A percentile compares a stretch with the other conserved stretches of the same genome.
Conservation (phyloP, 108 stramenopile genomes). For the Nitzschia palea region DNA sequence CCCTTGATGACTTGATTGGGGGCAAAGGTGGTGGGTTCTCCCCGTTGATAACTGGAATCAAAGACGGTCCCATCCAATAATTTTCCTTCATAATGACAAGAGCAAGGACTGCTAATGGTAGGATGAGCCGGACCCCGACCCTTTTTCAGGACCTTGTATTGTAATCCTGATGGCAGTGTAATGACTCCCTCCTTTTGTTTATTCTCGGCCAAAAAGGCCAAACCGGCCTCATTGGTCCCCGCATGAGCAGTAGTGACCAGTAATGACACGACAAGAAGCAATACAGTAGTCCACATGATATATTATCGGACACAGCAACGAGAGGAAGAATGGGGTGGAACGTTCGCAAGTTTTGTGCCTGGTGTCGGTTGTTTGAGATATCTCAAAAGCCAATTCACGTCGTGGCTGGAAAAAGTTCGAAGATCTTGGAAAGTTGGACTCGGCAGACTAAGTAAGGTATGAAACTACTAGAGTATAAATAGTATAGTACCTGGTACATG, state of each 20-base stretch:
- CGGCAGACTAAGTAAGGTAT: no score
- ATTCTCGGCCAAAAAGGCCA: conserved; percentile 76
- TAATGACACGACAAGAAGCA: background rate
- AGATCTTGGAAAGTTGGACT: no score
- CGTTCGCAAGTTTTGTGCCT: no score
- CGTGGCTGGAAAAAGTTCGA: no score
- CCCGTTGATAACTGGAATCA: conserved; percentile 85
- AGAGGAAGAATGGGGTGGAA: no score
- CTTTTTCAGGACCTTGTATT: conserved; percentile 81
- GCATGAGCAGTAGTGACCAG: conserved; percentile 16
- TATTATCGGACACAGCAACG: no score
- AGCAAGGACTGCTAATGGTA: conserved; percentile 60
- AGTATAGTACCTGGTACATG: no score
- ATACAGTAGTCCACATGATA: no score
- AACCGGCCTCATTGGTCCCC: conserved; percentile 73
- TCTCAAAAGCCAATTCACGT: no score
- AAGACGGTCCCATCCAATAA: conserved; percentile 88
- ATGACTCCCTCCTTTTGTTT: conserved; percentile 70
- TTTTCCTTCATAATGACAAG: conserved; percentile 91
- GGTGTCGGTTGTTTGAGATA: no score
- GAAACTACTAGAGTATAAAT: no score
- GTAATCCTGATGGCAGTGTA: conserved; percentile 72
- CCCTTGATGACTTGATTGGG: conserved; percentile 92
- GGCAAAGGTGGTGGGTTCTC: conserved; percentile 81
- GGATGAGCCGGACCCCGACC: conserved; percentile 71